Evolutionary conservation across 164 flowering plant genomes (phyloP).

Genomic region (Tetracentron sinense): DNA sequence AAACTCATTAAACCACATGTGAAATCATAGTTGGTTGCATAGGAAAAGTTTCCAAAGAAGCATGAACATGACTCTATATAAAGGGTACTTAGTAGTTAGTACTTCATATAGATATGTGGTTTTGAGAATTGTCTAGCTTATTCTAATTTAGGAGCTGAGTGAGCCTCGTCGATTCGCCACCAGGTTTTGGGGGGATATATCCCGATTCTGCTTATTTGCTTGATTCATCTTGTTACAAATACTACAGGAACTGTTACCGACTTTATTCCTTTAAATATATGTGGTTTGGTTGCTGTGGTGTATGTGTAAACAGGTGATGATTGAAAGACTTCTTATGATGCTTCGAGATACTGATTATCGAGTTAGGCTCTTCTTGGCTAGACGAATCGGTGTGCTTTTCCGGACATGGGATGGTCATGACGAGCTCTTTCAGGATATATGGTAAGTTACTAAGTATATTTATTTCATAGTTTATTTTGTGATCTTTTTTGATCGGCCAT

Average conservation of each 20-base stretch:
- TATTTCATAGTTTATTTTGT: neutral
- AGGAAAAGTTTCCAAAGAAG: too few relatives aligned
- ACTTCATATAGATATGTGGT: too few relatives aligned
- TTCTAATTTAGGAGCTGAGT: too few relatives aligned
- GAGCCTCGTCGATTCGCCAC: too few relatives aligned
- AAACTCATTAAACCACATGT: too few relatives aligned
- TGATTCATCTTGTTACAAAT: too few relatives aligned
- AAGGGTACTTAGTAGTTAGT: too few relatives aligned
- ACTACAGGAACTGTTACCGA: neutral
- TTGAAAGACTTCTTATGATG: conserved; percentile 64
- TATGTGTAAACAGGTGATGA: conserved; percentile 52
- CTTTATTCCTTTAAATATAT: neutral
- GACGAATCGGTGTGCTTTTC: conserved; percentile 74
- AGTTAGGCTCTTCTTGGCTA: conserved; percentile 70
- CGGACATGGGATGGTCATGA: conserved; percentile 96
- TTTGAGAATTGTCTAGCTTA: too few relatives aligned
- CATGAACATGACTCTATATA: too few relatives aligned
- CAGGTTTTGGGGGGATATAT: too few relatives aligned
- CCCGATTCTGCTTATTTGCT: too few relatives aligned
- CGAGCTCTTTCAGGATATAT: conserved; percentile 81
- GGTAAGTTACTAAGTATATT: conserved; percentile 39
- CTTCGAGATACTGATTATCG: conserved; percentile 86
- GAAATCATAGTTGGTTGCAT: too few relatives aligned
- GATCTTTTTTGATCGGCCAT: neutral
- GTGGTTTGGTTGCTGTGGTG: neutral